A percentile compares a stretch with the other conserved stretches of the same genome.
These are phyloP conservation scores for Colletotrichum orbiculare DNA, from an alignment of 2,329 filamentous ascomycete genomes.

Conservation along the genomic window DNA sequence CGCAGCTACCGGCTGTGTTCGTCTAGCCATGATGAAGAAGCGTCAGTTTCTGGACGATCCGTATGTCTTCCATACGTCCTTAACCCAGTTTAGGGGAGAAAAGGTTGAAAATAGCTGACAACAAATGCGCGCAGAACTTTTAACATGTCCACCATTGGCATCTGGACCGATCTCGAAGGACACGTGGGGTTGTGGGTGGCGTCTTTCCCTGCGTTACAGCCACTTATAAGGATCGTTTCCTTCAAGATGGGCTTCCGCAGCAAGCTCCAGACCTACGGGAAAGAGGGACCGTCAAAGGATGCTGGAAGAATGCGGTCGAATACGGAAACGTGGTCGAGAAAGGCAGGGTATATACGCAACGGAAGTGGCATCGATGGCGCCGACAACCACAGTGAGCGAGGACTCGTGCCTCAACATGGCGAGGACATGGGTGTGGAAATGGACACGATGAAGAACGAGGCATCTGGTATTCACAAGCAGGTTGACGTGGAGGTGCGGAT, in stretches of 20 bases:
- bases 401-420: neutral
- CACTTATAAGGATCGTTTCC: slow-evolving; percentile 47
- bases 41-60: slow-evolving; percentile 43
- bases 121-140: slow-evolving; percentile 43
- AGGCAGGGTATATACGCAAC: neutral
- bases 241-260: slow-evolving; percentile 42
- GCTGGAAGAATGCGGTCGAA: neutral
- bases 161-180: slow-evolving; percentile 54
- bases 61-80: slow-evolving; percentile 40
- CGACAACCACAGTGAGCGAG: neutral
- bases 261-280: slow-evolving; percentile 23
- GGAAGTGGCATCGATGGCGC: neutral
- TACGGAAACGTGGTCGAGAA: neutral
- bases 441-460: neutral
- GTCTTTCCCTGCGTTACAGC: slow-evolving; percentile 53
- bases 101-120: neutral
- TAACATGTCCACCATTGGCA: slow-evolving; percentile 47
- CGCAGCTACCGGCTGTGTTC: slow-evolving; percentile 49
- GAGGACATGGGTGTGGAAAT: neutral
- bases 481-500: neutral
- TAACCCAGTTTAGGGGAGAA: rapidly evolving
- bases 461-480: neutral
- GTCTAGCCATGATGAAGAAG: slow-evolving; percentile 46
- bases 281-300: neutral
- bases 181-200: slow-evolving; percentile 54